Conservation (phyloP, 768 basidiomycete genomes). For the Udeniomyces megalosporus region DNA sequence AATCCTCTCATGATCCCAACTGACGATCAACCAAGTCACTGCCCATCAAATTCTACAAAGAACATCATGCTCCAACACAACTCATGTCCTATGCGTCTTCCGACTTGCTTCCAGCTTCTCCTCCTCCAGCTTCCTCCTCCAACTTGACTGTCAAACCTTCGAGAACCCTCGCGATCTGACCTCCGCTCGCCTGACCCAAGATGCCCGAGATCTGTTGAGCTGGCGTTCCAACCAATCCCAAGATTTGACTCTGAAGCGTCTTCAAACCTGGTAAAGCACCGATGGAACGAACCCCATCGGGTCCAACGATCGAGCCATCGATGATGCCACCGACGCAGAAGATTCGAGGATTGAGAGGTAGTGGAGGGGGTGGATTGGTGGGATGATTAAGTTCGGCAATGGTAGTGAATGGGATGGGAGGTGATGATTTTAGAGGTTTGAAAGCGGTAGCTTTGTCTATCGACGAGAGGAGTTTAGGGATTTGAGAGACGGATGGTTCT, state of each 20-base stretch:
- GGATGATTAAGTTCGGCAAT: background rate
- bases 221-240: slow-evolving; percentile 3
- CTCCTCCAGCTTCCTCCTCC: background rate
- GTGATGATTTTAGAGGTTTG: background rate
- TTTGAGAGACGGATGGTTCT: background rate
- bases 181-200: background rate
- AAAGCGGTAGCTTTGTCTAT: slow-evolving; percentile 8
- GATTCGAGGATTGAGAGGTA: slow-evolving; percentile 1
- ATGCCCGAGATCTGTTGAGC: slow-evolving; percentile 1
- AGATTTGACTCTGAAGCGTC: slow-evolving; percentile 6
- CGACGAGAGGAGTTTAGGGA: background rate
- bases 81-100: too few relatives aligned
- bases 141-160: slow-evolving; percentile 9
- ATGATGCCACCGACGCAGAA: slow-evolving; percentile 14
- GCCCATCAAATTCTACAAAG: too few relatives aligned
- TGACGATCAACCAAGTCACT: too few relatives aligned
- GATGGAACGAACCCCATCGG: background rate
- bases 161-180: slow-evolving; percentile 8
- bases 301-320: slow-evolving; percentile 1
- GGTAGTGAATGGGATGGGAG: background rate
- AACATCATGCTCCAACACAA: too few relatives aligned
- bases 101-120: too few relatives aligned
- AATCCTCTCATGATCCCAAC: too few relatives aligned
- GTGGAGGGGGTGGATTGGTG: background rate
- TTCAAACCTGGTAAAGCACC: slow-evolving; percentile 5